These are phyloP conservation scores for Mortierella sp. DNA, from an alignment of 371 early-diverging fungal species.

Conservation along the genomic window DNA sequence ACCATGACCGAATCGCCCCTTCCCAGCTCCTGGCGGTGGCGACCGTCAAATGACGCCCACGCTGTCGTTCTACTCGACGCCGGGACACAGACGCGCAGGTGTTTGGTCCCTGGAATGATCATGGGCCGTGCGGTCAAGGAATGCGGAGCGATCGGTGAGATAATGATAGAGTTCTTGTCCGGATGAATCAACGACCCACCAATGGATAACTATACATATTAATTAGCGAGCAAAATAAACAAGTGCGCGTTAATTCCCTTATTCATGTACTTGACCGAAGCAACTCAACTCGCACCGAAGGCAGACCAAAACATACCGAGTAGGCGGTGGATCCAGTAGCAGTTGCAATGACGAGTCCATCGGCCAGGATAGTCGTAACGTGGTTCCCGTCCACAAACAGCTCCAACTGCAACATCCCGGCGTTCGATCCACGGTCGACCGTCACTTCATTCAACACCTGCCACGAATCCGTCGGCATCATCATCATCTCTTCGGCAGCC, in stretches of 20 bases:
- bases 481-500: slow-evolving; percentile 11
- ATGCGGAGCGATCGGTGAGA: slow-evolving; percentile 73
- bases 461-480: slow-evolving; percentile 55
- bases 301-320: slow-evolving; percentile 60
- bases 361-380: slow-evolving; percentile 81
- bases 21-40: slow-evolving; percentile 65
- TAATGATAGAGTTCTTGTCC: slow-evolving; percentile 59
- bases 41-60: slow-evolving; percentile 72
- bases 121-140: slow-evolving; percentile 71
- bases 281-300: background rate
- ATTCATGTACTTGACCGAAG: too few species aligned
- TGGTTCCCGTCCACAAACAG: slow-evolving; percentile 63
- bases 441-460: slow-evolving; percentile 81
- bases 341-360: slow-evolving; percentile 90
- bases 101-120: slow-evolving; percentile 63
- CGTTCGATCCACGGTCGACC: slow-evolving; percentile 83
- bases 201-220: slow-evolving; percentile 52
- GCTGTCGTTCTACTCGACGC: slow-evolving; percentile 55
- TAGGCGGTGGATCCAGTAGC: slow-evolving; percentile 96
- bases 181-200: slow-evolving; percentile 76
- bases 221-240: background rate
- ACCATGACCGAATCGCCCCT: slow-evolving; percentile 70
- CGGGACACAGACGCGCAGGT: slow-evolving; percentile 55
- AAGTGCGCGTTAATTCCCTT: too few species aligned
- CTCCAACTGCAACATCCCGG: slow-evolving; percentile 71